Conservation (phyloP, 2,329 filamentous ascomycete genomes). For the Coleophoma cylindrospora region DNA sequence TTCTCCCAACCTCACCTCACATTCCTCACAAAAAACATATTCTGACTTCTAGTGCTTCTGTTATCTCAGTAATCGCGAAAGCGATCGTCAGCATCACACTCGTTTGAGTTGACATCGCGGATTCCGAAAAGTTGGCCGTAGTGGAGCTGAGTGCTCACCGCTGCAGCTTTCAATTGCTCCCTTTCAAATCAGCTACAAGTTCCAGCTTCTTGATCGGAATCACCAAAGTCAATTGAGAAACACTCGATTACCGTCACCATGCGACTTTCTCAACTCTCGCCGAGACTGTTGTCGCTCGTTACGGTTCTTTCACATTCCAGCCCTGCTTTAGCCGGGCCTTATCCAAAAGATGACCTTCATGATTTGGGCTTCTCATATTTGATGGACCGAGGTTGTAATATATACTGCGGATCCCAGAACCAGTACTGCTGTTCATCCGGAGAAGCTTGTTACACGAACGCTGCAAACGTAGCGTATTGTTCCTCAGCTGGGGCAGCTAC, state of each 20-base stretch:
- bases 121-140: background rate
- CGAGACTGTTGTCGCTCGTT: conserved; percentile 29
- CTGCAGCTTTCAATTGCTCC: conserved; percentile 2
- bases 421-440: conserved; percentile 49
- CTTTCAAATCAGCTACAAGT: background rate
- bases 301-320: conserved; percentile 31
- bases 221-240: conserved; percentile 5
- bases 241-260: conserved; percentile 23
- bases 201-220: conserved; percentile 1
- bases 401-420: conserved; percentile 49
- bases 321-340: conserved; percentile 38
- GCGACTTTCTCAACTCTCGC: conserved; percentile 26
- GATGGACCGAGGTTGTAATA: conserved; percentile 32
- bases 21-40: conserved; percentile 5
- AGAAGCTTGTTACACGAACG: conserved; percentile 45
- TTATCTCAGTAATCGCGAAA: background rate
- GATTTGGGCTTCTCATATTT: conserved; percentile 41
- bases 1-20: conserved; percentile 11
- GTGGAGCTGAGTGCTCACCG: conserved; percentile 9
- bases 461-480: conserved; percentile 45
- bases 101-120: conserved; percentile 10
- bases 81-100: conserved; percentile 7
- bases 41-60: conserved; percentile 7
- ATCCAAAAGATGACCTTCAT: conserved; percentile 43
- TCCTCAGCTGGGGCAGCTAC: conserved; percentile 23